phyloP scores from a whole-genome alignment of 78 protist species.

The Isochrysis galbana region DNA sequence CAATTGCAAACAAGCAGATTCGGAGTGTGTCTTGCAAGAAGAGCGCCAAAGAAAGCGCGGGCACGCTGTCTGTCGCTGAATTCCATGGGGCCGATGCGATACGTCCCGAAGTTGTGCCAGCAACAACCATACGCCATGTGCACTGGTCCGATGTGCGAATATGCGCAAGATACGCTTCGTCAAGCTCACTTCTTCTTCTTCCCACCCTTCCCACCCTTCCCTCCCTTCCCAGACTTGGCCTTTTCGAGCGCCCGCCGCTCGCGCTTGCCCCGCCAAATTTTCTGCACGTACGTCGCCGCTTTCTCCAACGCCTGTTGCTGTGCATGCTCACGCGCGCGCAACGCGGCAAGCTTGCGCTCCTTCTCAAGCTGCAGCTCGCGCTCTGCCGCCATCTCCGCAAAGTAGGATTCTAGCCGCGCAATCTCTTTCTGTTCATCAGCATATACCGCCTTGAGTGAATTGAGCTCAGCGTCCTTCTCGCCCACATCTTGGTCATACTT shows the following conservation, averaged over 20 bases:
- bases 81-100: no score
- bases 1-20: no score
- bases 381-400: background rate
- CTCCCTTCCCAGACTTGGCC: background rate
- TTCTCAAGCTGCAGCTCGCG: background rate
- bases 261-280: background rate
- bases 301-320: background rate
- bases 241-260: background rate
- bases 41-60: no score
- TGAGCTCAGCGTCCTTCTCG: background rate
- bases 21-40: no score
- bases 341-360: background rate
- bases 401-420: background rate
- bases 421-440: background rate
- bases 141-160: no score
- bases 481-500: conserved; percentile 9
- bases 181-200: background rate
- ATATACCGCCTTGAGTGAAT: background rate
- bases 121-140: no score
- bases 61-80: no score
- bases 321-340: background rate
- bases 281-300: background rate
- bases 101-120: no score
- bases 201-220: no score
- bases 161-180: no score